These are phyloP conservation scores for Hypoxylon cercidicola DNA, from an alignment of 495 filamentous ascomycete species.

Conservation along the genomic window DNA sequence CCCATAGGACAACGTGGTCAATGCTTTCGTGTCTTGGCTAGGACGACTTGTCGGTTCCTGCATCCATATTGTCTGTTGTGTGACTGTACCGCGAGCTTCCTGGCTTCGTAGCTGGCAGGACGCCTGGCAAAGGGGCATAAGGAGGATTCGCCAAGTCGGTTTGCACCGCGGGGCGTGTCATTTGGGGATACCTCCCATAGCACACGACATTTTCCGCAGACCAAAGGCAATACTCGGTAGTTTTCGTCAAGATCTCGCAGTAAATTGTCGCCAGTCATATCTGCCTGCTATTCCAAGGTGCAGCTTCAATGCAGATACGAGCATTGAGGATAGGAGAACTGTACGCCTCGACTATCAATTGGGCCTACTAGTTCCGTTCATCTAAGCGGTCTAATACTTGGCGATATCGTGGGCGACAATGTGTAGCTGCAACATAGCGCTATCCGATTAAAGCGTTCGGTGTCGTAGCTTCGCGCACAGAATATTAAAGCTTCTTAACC, in stretches of 20 bases:
- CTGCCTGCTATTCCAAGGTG: conserved; percentile 5
- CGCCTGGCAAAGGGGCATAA: background rate
- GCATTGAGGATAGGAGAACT: background rate
- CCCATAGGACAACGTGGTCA: conserved; percentile 18
- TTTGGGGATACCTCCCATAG: conserved; percentile 14
- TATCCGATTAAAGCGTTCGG: background rate
- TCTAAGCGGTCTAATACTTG: background rate
- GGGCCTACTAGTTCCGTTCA: conserved; percentile 1
- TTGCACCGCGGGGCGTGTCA: conserved; percentile 19
- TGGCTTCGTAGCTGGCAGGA: conserved; percentile 19
- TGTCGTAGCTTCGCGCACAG: conserved; percentile 2
- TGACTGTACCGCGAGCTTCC: conserved; percentile 19
- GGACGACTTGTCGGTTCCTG: conserved; percentile 13
- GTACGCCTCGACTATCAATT: conserved; percentile 8
- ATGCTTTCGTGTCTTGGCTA: conserved; percentile 31
- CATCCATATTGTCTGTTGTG: conserved; percentile 20
- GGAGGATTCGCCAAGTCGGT: conserved; percentile 10
- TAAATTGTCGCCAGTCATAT: conserved; percentile 15
- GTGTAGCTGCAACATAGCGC: background rate
- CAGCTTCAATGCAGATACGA: conserved; percentile 34
- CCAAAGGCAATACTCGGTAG: conserved; percentile 11
- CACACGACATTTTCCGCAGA: conserved; percentile 26
- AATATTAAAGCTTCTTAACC: background rate
- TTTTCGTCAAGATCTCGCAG: conserved; percentile 10
- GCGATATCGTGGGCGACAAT: conserved; percentile 10